Evolutionary conservation across 345 rosid genomes (phyloP), one percentile per base, ranked within the genome.

Genomic region (Populus deltoides): DNA sequence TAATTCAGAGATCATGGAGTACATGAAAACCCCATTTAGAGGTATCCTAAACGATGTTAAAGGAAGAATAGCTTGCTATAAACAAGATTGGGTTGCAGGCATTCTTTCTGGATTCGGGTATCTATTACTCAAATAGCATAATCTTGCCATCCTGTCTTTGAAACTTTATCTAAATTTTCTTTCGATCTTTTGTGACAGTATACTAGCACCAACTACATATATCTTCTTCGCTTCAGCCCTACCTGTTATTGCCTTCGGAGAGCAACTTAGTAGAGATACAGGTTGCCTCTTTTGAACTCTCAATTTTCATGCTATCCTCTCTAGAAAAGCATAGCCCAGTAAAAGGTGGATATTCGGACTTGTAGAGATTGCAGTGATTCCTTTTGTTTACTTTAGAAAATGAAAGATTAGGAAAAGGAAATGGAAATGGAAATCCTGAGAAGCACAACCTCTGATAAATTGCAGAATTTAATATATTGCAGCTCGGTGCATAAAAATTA

Each of bases 191-290:
- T 66, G 15, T 78, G 35, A 9, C 75, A 93, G 98, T 79, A 89
- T 93, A 78, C 70, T 92, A 80, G 94, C 98, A 33, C 97, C 98
- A 2, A 92, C 97, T 0, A 85, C 94, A n/a, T 93, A 92, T 74
- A 93, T 90, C 9, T 92, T 89, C 82, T 93, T 92, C 47, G 97
- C 98, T 13, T 93, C 97, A 71, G 92, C 95, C 5, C 88, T 93
- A 77, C 98, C 95, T 9, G 98, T 93, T 45, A 86, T 93, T 5
- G 94, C 97, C 20, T 93, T 93, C 18, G 98, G 98, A 1, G 97
- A 93, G 81, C 98, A 92, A 75, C 86, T 93, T 7, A 89, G 90
- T 73, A 85, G 93, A 71, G 90, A 90, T n/a, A 93, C 98, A 76
- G 94, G 97, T 89, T 35, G 55, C 22, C 36, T 33, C 36, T 33